Percentiles rank a stretch among this genome's conserved stretches.
These are phyloP conservation scores for Amaranthus hypochondriacus DNA, from an alignment of 148 eudicot species.

Conservation along the genomic window DNA sequence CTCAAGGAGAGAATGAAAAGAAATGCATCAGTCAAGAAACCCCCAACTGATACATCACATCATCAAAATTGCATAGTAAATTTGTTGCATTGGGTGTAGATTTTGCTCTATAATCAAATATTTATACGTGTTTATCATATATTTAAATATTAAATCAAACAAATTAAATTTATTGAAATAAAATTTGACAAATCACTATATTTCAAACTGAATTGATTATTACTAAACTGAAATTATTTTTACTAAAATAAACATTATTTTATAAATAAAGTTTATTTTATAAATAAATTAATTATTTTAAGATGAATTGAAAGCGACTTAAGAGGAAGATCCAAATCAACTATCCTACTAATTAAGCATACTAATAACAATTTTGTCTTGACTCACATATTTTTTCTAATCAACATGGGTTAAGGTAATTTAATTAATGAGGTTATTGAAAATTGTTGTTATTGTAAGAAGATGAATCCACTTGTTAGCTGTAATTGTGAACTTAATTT, in stretches of 20 bases:
- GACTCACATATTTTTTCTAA: neutral
- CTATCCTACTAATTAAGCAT: slow-evolving; percentile 7
- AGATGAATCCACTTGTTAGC: neutral
- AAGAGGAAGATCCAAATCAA: neutral
- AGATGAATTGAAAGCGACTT: neutral
- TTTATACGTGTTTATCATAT: too few species aligned
- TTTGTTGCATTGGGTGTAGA: too few species aligned
- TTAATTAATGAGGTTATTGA: neutral
- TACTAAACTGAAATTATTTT: neutral
- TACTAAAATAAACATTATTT: slow-evolving; percentile 9
- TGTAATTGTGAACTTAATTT: neutral
- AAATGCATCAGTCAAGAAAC: too few species aligned
- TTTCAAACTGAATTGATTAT: neutral
- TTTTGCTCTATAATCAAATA: too few species aligned
- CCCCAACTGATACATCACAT: too few species aligned
- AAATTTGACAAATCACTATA: neutral
- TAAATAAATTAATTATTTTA: neutral
- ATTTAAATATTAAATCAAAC: too few species aligned
- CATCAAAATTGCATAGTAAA: too few species aligned
- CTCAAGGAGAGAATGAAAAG: too few species aligned
- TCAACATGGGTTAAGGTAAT: neutral
- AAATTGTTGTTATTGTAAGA: neutral
- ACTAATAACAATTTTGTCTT: slow-evolving; percentile 1
- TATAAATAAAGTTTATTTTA: neutral
- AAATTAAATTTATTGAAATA: too few species aligned